A percentile compares a stretch with the other conserved stretches of the same genome.
Conservation (phyloP, 2,329 filamentous ascomycete genomes). For the Metarhizium sp. region DNA sequence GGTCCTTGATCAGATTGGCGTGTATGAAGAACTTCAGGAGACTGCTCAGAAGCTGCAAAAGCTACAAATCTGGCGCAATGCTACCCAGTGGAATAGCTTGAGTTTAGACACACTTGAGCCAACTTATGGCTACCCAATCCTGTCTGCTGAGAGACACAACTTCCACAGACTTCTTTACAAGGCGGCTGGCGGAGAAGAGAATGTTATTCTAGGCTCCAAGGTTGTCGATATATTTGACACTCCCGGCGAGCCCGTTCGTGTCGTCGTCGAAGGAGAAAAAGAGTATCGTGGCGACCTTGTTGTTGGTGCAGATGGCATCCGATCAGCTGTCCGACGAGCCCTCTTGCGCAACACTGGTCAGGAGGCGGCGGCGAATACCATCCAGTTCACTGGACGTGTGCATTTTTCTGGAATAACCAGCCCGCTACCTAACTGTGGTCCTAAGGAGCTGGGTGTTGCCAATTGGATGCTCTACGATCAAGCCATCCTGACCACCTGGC, state of each 20-base stretch:
- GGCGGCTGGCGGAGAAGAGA: conserved; percentile 6
- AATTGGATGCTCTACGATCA: conserved; percentile 14
- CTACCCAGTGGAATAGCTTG: conserved; percentile 8
- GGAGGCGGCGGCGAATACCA: conserved; percentile 6
- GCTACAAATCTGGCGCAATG: conserved; percentile 10
- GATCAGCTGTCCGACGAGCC: conserved; percentile 8
- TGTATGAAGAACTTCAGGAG: conserved; percentile 7
- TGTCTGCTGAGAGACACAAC: conserved; percentile 9
- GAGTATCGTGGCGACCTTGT: conserved; percentile 6
- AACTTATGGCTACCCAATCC: conserved; percentile 8
- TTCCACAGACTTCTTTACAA: conserved; percentile 10
- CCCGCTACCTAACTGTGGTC: conserved; percentile 6
- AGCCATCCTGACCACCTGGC: conserved; percentile 11
- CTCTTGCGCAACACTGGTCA: conserved; percentile 5
- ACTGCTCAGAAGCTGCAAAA: conserved; percentile 7
- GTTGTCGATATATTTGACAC: conserved; percentile 9
- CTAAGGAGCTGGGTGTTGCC: conserved; percentile 8
- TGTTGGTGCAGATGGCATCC: conserved; percentile 12
- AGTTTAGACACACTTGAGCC: conserved; percentile 4
- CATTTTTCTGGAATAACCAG: conserved; percentile 12
- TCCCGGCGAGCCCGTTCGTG: conserved; percentile 6
- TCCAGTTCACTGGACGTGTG: conserved; percentile 11
- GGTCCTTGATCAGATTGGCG: conserved; percentile 10
- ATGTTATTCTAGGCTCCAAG: conserved; percentile 4
- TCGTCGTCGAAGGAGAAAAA: conserved; percentile 5